Evolutionary conservation across 345 rosid species (phyloP).

Genomic region (Bretschneidera sinensis): DNA sequence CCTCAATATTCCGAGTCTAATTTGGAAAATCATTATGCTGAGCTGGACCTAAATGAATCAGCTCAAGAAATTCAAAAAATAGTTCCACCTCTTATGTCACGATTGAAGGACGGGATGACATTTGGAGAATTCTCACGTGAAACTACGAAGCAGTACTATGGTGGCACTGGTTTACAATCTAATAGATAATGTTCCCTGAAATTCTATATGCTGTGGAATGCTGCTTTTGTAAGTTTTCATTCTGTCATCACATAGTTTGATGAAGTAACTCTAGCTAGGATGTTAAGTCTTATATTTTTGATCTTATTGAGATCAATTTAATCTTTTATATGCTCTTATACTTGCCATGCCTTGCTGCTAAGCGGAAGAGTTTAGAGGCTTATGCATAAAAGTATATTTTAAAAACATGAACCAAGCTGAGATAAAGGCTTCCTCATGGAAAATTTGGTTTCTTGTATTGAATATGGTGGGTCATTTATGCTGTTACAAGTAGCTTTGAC

Average conservation of each 20-base stretch:
- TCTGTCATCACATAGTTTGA: constrained; percentile 1
- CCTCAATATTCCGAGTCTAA: constrained; percentile 14
- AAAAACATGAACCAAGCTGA: no score
- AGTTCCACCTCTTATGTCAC: constrained; percentile 65
- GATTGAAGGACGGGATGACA: constrained; percentile 84
- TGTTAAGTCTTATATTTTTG: neutral
- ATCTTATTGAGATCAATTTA: constrained; percentile 3
- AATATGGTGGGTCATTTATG: no score
- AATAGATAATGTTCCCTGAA: constrained; percentile 30
- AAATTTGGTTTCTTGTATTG: no score
- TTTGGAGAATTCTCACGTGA: constrained; percentile 82
- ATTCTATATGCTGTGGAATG: neutral
- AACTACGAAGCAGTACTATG: constrained; percentile 83
- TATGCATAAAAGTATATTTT: no score
- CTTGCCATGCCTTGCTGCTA: no score
- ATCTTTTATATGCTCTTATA: no score
- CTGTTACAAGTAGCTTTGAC: no score
- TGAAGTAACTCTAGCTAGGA: neutral
- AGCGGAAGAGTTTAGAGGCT: no score
- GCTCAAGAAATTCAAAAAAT: constrained; percentile 32
- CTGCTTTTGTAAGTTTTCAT: neutral
- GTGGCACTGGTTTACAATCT: constrained; percentile 79
- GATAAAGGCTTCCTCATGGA: no score
- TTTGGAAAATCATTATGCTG: constrained; percentile 14
- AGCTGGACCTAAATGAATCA: constrained; percentile 24